Evolutionary conservation across 495 filamentous ascomycete species (phyloP).

Genomic region (Annulohypoxylon bovei): DNA sequence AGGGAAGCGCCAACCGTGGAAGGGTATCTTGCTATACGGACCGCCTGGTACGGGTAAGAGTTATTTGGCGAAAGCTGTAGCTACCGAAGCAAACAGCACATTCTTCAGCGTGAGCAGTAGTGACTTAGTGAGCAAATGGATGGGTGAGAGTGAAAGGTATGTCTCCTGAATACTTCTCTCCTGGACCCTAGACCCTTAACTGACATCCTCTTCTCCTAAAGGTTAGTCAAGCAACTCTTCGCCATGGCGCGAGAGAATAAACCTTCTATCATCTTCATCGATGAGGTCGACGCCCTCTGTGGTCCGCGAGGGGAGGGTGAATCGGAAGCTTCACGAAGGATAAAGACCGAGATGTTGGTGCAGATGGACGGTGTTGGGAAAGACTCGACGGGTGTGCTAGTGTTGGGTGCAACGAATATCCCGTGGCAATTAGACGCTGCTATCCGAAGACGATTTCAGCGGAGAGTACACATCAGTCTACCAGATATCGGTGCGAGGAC

Average conservation of each 20-base stretch:
- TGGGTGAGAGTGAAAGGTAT: conserved; percentile 98
- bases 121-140: conserved; percentile 98
- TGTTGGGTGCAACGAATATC: conserved; percentile 97
- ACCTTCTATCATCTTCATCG: conserved; percentile 98
- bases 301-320: conserved; percentile 97
- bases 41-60: conserved; percentile 97
- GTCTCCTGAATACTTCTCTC: conserved; percentile 22
- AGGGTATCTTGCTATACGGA: conserved; percentile 95
- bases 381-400: conserved; percentile 91
- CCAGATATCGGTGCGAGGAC: conserved; percentile 89
- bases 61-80: conserved; percentile 96
- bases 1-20: conserved; percentile 98
- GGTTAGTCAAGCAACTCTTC: conserved; percentile 96
- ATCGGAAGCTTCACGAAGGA: conserved; percentile 93
- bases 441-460: conserved; percentile 95
- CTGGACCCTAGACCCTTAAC: not conserved
- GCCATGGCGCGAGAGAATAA: conserved; percentile 98
- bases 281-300: conserved; percentile 97
- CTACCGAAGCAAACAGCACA: conserved; percentile 98
- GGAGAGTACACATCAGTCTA: conserved; percentile 92
- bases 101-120: conserved; percentile 98
- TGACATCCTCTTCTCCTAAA: conserved; percentile 46
- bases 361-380: conserved; percentile 99
- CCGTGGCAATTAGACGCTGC: conserved; percentile 99
- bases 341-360: conserved; percentile 98